Percentiles rank a stretch among this genome's conserved stretches.
These are phyloP conservation scores for Lentinula sp. DNA, from an alignment of 768 basidiomycete species.

Conservation along the genomic window DNA sequence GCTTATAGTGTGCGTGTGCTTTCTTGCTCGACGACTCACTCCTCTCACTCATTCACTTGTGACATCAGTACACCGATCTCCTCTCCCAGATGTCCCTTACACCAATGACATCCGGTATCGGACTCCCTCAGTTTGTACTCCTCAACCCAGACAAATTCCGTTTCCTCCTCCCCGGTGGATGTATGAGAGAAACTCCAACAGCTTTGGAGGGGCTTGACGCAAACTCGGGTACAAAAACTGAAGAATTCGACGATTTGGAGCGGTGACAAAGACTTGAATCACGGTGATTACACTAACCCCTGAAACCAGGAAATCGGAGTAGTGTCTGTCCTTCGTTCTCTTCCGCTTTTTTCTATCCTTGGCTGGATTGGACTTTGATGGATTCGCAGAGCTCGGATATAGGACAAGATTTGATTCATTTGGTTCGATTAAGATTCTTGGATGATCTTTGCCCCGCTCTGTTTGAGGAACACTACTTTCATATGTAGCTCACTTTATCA, in stretches of 20 bases:
- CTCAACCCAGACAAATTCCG: conserved; percentile 43
- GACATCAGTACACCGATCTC: conserved; percentile 41
- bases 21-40: background rate
- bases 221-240: background rate
- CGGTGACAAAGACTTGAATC: background rate
- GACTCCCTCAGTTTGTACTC: conserved; percentile 45
- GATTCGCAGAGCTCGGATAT: no score
- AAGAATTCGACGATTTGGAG: conserved; percentile 4
- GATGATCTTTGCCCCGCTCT: background rate
- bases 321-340: no score
- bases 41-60: background rate
- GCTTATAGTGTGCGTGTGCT: conserved; percentile 42
- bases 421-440: background rate
- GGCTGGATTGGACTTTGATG: no score
- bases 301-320: no score
- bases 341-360: no score
- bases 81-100: conserved; percentile 46
- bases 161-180: conserved; percentile 53
- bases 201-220: background rate
- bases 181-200: conserved; percentile 27
- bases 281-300: no score
- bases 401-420: no score
- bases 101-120: conserved; percentile 48
- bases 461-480: background rate
- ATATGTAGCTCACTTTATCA: background rate